These are phyloP conservation scores for Suhomyces ambrosiae DNA, from an alignment of 1,139 yeast species.

Conservation along the genomic window DNA sequence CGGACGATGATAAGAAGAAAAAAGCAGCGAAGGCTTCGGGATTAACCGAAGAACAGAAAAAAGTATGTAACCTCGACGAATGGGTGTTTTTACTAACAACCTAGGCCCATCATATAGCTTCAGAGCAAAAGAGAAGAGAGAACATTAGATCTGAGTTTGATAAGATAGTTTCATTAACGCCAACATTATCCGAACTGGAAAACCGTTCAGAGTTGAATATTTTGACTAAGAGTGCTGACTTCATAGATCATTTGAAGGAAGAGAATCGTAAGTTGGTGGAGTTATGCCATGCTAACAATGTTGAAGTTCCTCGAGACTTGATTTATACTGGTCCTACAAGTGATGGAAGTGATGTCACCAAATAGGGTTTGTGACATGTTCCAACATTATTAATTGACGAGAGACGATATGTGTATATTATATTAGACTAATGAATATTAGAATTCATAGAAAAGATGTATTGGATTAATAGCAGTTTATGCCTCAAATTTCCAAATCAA, in stretches of 20 bases:
- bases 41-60: constrained; percentile 48
- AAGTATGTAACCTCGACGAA: constrained; percentile 28
- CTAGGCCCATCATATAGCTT: constrained; percentile 54
- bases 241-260: constrained; percentile 42
- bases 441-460: no score
- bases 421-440: no score
- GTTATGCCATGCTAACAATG: constrained; percentile 38
- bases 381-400: no score
- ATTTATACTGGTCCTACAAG: constrained; percentile 41
- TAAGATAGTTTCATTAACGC: constrained; percentile 45
- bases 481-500: constrained; percentile 20
- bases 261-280: constrained; percentile 42
- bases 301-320: constrained; percentile 41
- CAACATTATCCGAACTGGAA: constrained; percentile 44
- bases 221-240: constrained; percentile 49
- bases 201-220: constrained; percentile 49
- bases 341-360: constrained; percentile 23
- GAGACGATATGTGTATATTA: constrained; percentile 1
- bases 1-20: constrained; percentile 15
- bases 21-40: constrained; percentile 33
- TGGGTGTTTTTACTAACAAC: constrained; percentile 3
- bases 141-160: constrained; percentile 51
- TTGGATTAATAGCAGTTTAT: no score
- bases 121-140: constrained; percentile 51
- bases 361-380: no score